phyloP scores from a whole-genome alignment of 768 basidiomycete species.

The Suillus sp. region DNA sequence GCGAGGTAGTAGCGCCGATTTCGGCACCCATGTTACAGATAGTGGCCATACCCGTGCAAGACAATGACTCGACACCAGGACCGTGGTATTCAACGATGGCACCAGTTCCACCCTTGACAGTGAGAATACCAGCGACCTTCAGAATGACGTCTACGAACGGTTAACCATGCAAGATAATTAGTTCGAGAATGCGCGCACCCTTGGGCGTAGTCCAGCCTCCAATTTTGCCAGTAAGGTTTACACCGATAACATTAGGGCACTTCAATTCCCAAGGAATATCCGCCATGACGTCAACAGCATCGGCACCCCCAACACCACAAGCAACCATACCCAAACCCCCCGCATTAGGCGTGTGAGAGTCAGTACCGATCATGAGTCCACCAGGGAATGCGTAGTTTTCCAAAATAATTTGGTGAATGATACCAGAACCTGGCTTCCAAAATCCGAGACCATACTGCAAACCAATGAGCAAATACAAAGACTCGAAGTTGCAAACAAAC shows the following conservation, averaged over 20 bases:
- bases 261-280: conserved; percentile 98
- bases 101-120: conserved; percentile 99
- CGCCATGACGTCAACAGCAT: conserved; percentile 99
- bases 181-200: conserved; percentile 47
- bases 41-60: conserved; percentile 98
- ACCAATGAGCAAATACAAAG: neutral
- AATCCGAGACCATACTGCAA: conserved; percentile 94
- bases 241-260: conserved; percentile 99
- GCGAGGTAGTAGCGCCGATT: conserved; percentile 97
- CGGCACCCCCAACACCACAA: conserved; percentile 98
- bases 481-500: conserved; percentile 16
- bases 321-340: conserved; percentile 99
- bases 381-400: conserved; percentile 99
- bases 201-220: conserved; percentile 97
- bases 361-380: conserved; percentile 99
- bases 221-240: conserved; percentile 94
- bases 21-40: conserved; percentile 99
- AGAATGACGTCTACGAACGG: conserved; percentile 82
- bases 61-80: conserved; percentile 92
- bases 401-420: conserved; percentile 98
- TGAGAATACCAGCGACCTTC: conserved; percentile 98
- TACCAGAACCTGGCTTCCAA: conserved; percentile 99
- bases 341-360: conserved; percentile 99
- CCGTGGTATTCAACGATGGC: conserved; percentile 98
- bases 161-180: conserved; percentile 6